Evolutionary conservation across 495 filamentous ascomycete species (phyloP).

Genomic region (Daldinia concentrica): DNA sequence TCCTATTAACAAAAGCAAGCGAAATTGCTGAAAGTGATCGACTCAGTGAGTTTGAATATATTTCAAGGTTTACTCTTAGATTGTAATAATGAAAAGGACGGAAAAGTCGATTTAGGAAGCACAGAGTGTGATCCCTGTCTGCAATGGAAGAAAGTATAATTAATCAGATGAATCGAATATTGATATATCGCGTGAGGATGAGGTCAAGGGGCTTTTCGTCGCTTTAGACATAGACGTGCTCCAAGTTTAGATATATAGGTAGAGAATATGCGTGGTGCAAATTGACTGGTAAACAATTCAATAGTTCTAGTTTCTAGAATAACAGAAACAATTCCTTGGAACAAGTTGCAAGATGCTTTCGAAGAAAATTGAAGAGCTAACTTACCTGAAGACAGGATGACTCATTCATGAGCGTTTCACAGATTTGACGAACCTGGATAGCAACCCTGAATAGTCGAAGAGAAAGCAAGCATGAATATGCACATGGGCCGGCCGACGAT

Average conservation of each 20-base stretch:
- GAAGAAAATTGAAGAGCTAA: conserved; percentile 28
- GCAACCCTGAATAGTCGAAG: conserved; percentile 27
- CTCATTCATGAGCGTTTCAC: conserved; percentile 48
- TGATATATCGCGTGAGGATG: neutral
- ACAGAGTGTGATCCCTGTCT: conserved; percentile 1
- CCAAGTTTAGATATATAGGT: conserved; percentile 20
- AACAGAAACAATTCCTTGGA: conserved; percentile 22
- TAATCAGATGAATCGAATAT: neutral
- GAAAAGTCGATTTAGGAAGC: neutral
- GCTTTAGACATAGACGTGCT: conserved; percentile 11
- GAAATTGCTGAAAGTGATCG: conserved; percentile 21
- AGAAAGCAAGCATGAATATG: conserved; percentile 39
- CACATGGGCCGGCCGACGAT: conserved; percentile 37
- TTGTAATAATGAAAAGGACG: neutral
- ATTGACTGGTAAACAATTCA: conserved; percentile 25
- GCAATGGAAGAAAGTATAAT: neutral
- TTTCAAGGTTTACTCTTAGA: neutral
- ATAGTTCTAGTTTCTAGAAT: conserved; percentile 13
- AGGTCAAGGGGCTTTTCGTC: conserved; percentile 27
- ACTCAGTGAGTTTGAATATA: conserved; percentile 26
- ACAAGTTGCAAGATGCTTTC: neutral
- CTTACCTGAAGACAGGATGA: conserved; percentile 38
- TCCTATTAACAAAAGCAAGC: conserved; percentile 25
- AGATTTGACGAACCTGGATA: conserved; percentile 20
- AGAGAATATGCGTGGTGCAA: too few relatives aligned